Evolutionary conservation across 441 rosid genomes (phyloP), one percentile per base, ranked within the genome.

Genomic region (Gossypium lobatum): DNA sequence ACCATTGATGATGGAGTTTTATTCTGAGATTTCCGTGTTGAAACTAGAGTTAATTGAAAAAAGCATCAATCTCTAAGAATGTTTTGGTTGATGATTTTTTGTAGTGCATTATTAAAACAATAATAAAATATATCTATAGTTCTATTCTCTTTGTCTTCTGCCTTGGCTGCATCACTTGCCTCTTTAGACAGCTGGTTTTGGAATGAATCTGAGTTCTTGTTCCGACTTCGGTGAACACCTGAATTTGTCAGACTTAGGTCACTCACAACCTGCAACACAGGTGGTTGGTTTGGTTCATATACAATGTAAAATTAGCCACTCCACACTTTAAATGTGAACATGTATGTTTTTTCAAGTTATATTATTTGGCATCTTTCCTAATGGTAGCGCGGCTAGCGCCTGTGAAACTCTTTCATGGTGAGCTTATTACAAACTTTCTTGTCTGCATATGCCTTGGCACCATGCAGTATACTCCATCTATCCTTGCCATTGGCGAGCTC

Each of bases 391-490:
- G n/a, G n/a, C n/a, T n/a, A n/a, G n/a, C n/a, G n/a, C n/a, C 92
- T 81, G 82, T 90, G 98, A 72, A 91, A 86, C 75, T 93, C 98
- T 74, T 89, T 95, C 97, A 93, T 93, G 23, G 91, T 89, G 18
- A 93, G 87, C 97, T 92, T 92, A 76, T 90, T 92, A 87, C 98
- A 94, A 39, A 94, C 97, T 80, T 92, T 90, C 79, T 97, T 92
- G 81, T 90, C 98, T 86, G 92, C 92, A 79, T 92, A 90, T 68
- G 97, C 98, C 79, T 93, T 92, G 25, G 98, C 98, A 63, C 96
- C 97, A 80, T 93, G 14, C 82, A 91, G 3, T 88, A 92, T 68
- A 90, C 96, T 3, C 97, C 98, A 45, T 93, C 96, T 28, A 90
- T 88, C 98, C 92, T 93, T 7, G 95, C 55, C 0, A 93, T 93